Evolutionary conservation across 495 filamentous ascomycete genomes (phyloP).

Genomic region (Penicillium canescens): DNA sequence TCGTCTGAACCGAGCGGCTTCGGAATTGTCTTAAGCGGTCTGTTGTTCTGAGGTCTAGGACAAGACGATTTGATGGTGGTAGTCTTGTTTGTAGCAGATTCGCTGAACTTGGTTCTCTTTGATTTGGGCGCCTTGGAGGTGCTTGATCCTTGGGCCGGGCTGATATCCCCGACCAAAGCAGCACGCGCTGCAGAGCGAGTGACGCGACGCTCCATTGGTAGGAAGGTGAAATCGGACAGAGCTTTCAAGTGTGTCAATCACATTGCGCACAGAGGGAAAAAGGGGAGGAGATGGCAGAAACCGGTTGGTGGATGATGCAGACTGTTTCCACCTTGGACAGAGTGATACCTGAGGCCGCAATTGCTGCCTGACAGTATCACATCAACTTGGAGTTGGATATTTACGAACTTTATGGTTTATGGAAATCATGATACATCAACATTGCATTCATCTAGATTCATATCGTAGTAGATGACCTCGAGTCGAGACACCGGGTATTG

Average conservation of each 20-base stretch:
- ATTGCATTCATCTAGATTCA: slow-evolving; percentile 5
- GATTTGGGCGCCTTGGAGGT: not conserved
- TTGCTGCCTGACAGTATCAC: too few relatives aligned
- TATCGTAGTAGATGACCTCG: slow-evolving; percentile 1
- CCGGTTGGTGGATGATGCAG: too few relatives aligned
- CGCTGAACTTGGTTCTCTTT: not conserved
- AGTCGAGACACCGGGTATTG: slow-evolving; percentile 6
- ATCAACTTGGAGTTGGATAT: too few relatives aligned
- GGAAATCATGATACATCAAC: not conserved
- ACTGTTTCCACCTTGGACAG: too few relatives aligned
- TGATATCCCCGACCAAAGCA: slow-evolving; percentile 5
- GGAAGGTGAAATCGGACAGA: not conserved
- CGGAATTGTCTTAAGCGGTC: too few relatives aligned
- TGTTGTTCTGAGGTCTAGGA: slow-evolving; percentile 8
- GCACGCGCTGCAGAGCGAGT: slow-evolving; percentile 27
- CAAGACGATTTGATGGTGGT: not conserved
- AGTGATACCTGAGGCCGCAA: too few relatives aligned
- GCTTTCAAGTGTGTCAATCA: too few relatives aligned
- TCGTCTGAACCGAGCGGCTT: slow-evolving; percentile 25
- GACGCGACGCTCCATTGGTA: slow-evolving; percentile 15
- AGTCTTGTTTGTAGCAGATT: not conserved
- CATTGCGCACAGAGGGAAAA: too few relatives aligned
- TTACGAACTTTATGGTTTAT: not conserved
- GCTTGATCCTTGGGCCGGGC: slow-evolving; percentile 1
- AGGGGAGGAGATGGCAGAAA: too few relatives aligned